Evolutionary conservation across 805 yeast species (phyloP).

Genomic region (Debaryomyces hansenii): DNA sequence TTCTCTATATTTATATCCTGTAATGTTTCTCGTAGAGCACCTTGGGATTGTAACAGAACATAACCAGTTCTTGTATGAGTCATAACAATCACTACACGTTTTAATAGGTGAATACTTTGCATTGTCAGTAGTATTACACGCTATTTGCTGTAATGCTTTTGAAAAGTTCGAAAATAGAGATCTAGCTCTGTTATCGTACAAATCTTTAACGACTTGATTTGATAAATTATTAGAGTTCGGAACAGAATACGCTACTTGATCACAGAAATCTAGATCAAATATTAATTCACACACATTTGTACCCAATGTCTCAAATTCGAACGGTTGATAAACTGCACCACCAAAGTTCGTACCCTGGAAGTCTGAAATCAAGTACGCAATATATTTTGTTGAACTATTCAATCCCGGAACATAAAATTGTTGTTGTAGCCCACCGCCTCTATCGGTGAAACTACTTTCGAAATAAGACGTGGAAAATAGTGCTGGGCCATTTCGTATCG

Average conservation of each 20-base stretch:
- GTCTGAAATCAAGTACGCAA: constrained; percentile 61
- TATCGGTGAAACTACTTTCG: constrained; percentile 37
- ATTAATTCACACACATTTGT: constrained; percentile 68
- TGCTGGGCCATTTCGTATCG: constrained; percentile 56
- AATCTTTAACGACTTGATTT: constrained; percentile 15
- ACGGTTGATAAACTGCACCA: constrained; percentile 60
- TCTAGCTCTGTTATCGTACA: constrained; percentile 67
- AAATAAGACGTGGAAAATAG: constrained; percentile 21
- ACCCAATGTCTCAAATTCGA: constrained; percentile 56
- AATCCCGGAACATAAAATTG: constrained; percentile 64
- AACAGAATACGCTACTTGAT: constrained; percentile 81
- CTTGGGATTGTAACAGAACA: constrained; percentile 88
- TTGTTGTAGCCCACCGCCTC: constrained; percentile 53
- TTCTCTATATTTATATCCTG: constrained; percentile 48
- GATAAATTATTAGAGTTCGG: constrained; percentile 43
- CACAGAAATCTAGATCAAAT: constrained; percentile 74
- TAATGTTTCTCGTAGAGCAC: constrained; percentile 56
- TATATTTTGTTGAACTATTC: constrained; percentile 58
- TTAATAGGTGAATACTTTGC: constrained; percentile 72
- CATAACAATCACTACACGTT: constrained; percentile 70
- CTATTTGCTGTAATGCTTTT: constrained; percentile 69
- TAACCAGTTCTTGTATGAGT: constrained; percentile 80
- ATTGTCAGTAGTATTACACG: constrained; percentile 70
- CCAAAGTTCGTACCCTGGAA: constrained; percentile 45
- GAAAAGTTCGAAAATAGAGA: constrained; percentile 63